Conservation (phyloP, 352 stramenopile species). For the Elongisporangium anandrum region DNA sequence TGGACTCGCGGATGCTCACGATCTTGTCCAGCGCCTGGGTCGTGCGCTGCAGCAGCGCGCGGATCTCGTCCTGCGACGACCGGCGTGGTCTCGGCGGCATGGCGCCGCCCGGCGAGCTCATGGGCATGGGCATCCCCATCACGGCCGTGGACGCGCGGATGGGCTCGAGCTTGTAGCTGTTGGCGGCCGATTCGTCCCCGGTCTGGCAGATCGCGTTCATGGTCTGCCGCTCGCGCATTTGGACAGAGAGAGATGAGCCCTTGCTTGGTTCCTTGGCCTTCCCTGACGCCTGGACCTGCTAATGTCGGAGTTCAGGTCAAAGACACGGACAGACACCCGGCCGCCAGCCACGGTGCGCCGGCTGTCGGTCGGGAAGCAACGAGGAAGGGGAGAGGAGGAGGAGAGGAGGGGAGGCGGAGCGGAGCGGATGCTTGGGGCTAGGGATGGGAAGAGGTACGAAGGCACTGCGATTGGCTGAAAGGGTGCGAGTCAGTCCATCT, state of each 20-base stretch:
- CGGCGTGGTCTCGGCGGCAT: conserved; percentile 10
- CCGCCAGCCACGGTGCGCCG: not conserved
- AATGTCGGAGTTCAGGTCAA: not conserved
- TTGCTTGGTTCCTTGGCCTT: not conserved
- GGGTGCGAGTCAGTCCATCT: not conserved
- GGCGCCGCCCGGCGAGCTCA: not conserved
- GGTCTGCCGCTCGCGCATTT: not conserved
- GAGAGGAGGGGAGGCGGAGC: not conserved
- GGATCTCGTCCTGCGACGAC: conserved; percentile 71
- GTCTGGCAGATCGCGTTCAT: conserved; percentile 4
- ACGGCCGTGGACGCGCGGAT: conserved; percentile 12
- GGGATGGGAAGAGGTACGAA: not conserved
- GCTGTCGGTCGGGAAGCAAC: not conserved
- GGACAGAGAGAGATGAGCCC: not conserved
- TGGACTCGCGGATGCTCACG: conserved; percentile 79
- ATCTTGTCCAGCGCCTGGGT: conserved; percentile 74
- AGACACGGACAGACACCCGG: not conserved
- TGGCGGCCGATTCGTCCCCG: too few species aligned
- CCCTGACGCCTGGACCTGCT: not conserved
- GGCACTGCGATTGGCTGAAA: not conserved
- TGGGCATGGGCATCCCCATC: conserved; percentile 10
- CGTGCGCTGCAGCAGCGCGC: conserved; percentile 60
- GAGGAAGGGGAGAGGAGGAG: not conserved
- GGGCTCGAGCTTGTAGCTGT: conserved; percentile 21
- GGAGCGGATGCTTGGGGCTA: not conserved